These are phyloP conservation scores for Helianthus annuus DNA, from an alignment of 129 eudicot genomes.

Conservation along the genomic window DNA sequence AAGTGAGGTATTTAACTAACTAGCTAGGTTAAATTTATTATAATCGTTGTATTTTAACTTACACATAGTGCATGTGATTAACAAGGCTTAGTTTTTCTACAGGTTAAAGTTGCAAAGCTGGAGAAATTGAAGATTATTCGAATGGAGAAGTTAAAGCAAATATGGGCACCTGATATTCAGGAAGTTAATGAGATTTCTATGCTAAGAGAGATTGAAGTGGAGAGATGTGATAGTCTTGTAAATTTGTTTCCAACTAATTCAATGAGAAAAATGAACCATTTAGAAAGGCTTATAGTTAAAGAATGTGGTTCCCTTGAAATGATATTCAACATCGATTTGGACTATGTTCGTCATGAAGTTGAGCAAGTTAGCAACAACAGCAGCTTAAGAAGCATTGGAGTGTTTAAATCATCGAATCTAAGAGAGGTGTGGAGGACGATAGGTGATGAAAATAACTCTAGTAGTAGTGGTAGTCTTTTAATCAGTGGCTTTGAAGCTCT, in stretches of 20 bases:
- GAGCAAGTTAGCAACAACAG: background rate
- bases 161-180: background rate
- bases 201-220: background rate
- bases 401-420: background rate
- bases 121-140: background rate
- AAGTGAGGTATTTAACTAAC: background rate
- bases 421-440: conserved; percentile 22
- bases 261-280: background rate
- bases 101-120: conserved; percentile 1
- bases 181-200: background rate
- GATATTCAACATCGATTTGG: conserved; percentile 16
- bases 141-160: conserved; percentile 1
- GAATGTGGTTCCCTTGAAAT: background rate
- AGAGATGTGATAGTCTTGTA: background rate
- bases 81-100: background rate
- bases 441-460: background rate
- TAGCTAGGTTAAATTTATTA: background rate
- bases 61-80: no score
- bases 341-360: background rate
- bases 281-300: background rate
- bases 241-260: conserved; percentile 24
- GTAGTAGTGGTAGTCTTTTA: no score
- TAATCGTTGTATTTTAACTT: no score
- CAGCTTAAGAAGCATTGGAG: background rate
- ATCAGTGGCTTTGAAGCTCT: background rate